Evolutionary conservation across 1,284 basidiomycete species (phyloP).

Genomic region (Microbotryum scabiosae): DNA sequence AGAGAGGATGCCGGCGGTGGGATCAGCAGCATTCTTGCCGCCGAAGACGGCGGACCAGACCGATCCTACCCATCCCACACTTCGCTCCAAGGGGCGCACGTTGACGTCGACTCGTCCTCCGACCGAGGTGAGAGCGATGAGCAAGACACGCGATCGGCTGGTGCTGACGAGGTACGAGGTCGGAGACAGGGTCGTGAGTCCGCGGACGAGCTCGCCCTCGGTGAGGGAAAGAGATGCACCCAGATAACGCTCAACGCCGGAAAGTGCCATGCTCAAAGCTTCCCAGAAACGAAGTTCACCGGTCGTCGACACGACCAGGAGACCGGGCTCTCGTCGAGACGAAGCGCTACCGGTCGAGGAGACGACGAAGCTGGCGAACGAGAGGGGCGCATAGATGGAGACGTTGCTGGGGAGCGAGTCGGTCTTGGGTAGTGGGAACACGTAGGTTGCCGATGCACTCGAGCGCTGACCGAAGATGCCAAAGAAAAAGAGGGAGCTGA

Average conservation of each 20-base stretch:
- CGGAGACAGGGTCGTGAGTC: slow-evolving; percentile 32
- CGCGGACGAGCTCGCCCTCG: slow-evolving; percentile 39
- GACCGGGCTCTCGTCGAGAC: slow-evolving; percentile 41
- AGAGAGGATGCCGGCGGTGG: slow-evolving; percentile 28
- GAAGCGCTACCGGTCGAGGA: slow-evolving; percentile 35
- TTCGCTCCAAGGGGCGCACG: slow-evolving; percentile 35
- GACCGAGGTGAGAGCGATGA: slow-evolving; percentile 35
- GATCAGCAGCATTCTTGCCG: slow-evolving; percentile 19
- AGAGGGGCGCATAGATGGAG: slow-evolving; percentile 33
- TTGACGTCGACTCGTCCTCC: slow-evolving; percentile 36
- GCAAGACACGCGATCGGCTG: slow-evolving; percentile 37
- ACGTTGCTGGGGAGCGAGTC: slow-evolving; percentile 39
- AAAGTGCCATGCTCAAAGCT: slow-evolving; percentile 40
- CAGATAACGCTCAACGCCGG: slow-evolving; percentile 33
- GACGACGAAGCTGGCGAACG: slow-evolving; percentile 32
- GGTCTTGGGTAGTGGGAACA: slow-evolving; percentile 34
- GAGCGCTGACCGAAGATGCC: slow-evolving; percentile 4
- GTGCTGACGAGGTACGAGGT: slow-evolving; percentile 37
- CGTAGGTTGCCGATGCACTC: slow-evolving; percentile 32
- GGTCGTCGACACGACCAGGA: slow-evolving; percentile 39
- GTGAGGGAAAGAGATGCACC: slow-evolving; percentile 33
- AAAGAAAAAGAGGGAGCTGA: background rate
- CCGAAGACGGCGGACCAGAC: slow-evolving; percentile 29
- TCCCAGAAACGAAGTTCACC: slow-evolving; percentile 44
- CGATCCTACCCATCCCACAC: slow-evolving; percentile 33